Evolutionary conservation across 2,329 filamentous ascomycete species (phyloP).

Genomic region (Corynespora cassiicola): DNA sequence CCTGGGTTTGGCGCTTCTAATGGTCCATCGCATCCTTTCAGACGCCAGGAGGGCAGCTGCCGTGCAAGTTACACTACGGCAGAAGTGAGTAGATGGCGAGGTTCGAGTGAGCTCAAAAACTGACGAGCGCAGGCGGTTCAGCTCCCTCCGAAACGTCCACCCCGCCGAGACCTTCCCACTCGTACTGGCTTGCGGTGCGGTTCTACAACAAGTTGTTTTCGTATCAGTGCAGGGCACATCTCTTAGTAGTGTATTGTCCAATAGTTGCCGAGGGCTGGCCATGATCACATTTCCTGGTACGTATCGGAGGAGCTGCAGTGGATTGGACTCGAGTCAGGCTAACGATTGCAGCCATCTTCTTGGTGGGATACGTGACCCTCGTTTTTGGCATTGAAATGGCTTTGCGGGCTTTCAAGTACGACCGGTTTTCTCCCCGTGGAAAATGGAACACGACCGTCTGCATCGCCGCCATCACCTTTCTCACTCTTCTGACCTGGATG

Average conservation of each 20-base stretch:
- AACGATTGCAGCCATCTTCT: conserved; percentile 63
- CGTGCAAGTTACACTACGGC: conserved; percentile 35
- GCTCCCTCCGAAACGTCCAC: conserved; percentile 44
- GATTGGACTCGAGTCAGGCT: conserved; percentile 12
- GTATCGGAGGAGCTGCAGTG: conserved; percentile 13
- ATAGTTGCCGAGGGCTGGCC: conserved; percentile 40
- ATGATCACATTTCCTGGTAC: conserved; percentile 48
- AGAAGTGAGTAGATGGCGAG: conserved; percentile 31
- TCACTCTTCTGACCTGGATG: conserved; percentile 64
- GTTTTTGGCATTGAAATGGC: conserved; percentile 70
- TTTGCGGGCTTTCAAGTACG: conserved; percentile 60
- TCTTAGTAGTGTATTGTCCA: conserved; percentile 44
- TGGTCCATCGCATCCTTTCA: conserved; percentile 44
- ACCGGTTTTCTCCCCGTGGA: conserved; percentile 64
- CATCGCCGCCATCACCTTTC: conserved; percentile 57
- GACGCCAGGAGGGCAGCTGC: conserved; percentile 45
- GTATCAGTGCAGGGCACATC: conserved; percentile 47
- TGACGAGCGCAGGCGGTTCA: conserved; percentile 39
- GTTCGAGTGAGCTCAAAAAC: not conserved
- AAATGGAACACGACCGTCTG: conserved; percentile 68
- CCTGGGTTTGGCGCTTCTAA: conserved; percentile 41
- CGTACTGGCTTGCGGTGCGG: conserved; percentile 44
- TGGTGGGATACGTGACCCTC: conserved; percentile 70
- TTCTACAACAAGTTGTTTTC: conserved; percentile 46
- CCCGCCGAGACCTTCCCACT: conserved; percentile 50